phyloP scores from a whole-genome alignment of 768 basidiomycete genomes.

The Tubosaeta sp. region DNA sequence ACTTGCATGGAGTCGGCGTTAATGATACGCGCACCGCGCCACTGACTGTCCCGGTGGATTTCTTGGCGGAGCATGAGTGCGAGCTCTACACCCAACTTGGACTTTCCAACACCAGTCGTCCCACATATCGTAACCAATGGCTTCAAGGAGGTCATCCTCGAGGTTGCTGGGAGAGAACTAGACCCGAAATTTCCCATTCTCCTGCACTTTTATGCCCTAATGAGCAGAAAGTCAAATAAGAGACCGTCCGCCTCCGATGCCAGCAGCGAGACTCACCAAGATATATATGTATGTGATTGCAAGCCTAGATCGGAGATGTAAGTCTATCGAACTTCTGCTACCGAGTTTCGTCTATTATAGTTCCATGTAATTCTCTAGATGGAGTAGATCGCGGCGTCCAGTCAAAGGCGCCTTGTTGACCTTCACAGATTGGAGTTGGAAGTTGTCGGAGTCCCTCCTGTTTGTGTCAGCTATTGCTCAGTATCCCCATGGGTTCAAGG shows the following conservation, averaged over 20 bases:
- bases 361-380: too few relatives aligned
- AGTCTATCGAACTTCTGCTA: too few relatives aligned
- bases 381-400: too few relatives aligned
- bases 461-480: too few relatives aligned
- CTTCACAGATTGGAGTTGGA: too few relatives aligned
- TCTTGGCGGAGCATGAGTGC: conserved; percentile 54
- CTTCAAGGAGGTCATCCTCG: conserved; percentile 34
- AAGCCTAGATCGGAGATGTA: neutral
- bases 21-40: conserved; percentile 71
- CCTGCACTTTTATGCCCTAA: neutral
- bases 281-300: neutral
- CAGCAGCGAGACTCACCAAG: neutral
- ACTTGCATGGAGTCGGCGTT: conserved; percentile 99
- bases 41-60: conserved; percentile 29
- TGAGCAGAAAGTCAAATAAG: neutral
- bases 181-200: neutral
- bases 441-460: too few relatives aligned
- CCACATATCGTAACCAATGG: conserved; percentile 86
- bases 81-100: conserved; percentile 84
- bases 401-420: too few relatives aligned
- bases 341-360: too few relatives aligned
- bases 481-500: too few relatives aligned
- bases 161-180: neutral
- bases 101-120: conserved; percentile 95
- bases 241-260: neutral